Evolutionary conservation across 768 basidiomycete species (phyloP), one percentile per base, ranked within the genome.

Genomic region (Udeniomyces megalosporus): DNA sequence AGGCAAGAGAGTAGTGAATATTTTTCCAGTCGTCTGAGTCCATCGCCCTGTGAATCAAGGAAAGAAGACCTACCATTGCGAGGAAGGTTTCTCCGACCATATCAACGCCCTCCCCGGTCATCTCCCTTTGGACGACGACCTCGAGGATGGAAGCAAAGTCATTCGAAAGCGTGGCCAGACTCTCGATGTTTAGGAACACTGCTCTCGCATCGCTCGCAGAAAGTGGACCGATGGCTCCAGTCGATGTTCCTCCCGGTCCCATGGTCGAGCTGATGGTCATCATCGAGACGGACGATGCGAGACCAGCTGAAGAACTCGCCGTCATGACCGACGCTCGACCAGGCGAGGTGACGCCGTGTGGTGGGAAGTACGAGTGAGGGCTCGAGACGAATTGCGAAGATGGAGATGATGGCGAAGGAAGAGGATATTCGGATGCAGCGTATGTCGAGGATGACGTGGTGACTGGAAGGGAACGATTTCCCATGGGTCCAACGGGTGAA

Each of bases 151-250:
- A 55, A 5, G 74, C 73, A 29, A 75, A 67, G 26, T 73, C 72
- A 15, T 73, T 69, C 0, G 73, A 68, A 15, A 69, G 68, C 17
- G 63, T 59, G 4, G 74, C 71, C 17, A 75, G 45, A 32, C 71
- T 68, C 46, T 74, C 71, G 12, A 75, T 51, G 63, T 75, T 75
- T 34, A 73, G 48, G 45, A 75, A 75, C 26, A 75, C 68, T 3
- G 71, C 66, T 49, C 68, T 67, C n/a, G 70, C 35, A 42, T 75
- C 73, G 5, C 66, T 60, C 1, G 68, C 57, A 7, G 69, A 65
- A n/a, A 74, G 54, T 17, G 70, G 64, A 17, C 48, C 63, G 14
- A 64, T 34, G 29, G 26, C n/a, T n/a, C n/a, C n/a, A n/a, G n/a
- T n/a, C n/a, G n/a, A n/a, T n/a, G n/a, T n/a, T n/a, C n/a, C n/a